Conservation (phyloP, 2,329 filamentous ascomycete species). For the Cladosporium cucumerinum region DNA sequence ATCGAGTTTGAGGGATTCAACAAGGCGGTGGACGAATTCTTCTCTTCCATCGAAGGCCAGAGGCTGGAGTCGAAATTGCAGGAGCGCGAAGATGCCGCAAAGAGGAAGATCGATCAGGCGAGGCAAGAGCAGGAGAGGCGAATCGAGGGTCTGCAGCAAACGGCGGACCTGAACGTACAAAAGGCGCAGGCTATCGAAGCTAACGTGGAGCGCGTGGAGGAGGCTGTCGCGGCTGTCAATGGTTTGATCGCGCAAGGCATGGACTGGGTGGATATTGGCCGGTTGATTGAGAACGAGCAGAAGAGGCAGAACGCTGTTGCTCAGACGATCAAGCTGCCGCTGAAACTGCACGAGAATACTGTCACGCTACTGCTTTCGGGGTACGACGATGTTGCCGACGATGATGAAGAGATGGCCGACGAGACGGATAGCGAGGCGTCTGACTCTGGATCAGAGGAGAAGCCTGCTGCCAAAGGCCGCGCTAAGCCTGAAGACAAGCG, state of each 20-base stretch:
- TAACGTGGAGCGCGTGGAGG: constrained; percentile 85
- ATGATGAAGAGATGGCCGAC: constrained; percentile 49
- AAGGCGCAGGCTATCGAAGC: constrained; percentile 90
- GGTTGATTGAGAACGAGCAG: constrained; percentile 84
- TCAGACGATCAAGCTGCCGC: constrained; percentile 76
- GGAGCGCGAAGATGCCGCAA: constrained; percentile 77
- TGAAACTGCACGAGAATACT: constrained; percentile 87
- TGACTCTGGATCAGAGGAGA: constrained; percentile 59
- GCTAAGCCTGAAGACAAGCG: constrained; percentile 40
- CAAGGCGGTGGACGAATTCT: constrained; percentile 92
- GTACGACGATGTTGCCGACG: constrained; percentile 59
- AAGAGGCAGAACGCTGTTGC: constrained; percentile 78
- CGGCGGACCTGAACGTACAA: constrained; percentile 76
- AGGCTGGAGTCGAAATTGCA: constrained; percentile 79
- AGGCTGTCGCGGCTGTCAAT: constrained; percentile 89
- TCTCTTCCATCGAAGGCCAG: constrained; percentile 92
- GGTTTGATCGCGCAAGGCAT: constrained; percentile 89
- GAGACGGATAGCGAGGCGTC: constrained; percentile 65
- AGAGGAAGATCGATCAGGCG: constrained; percentile 80
- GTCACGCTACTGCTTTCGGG: constrained; percentile 78
- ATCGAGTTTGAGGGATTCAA: constrained; percentile 83
- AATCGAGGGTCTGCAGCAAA: constrained; percentile 76
- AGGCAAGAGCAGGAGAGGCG: constrained; percentile 79
- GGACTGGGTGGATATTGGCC: constrained; percentile 93
- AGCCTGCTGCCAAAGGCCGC: constrained; percentile 31